phyloP scores from a whole-genome alignment of 1,139 yeast genomes.

The Diutina rugosa region DNA sequence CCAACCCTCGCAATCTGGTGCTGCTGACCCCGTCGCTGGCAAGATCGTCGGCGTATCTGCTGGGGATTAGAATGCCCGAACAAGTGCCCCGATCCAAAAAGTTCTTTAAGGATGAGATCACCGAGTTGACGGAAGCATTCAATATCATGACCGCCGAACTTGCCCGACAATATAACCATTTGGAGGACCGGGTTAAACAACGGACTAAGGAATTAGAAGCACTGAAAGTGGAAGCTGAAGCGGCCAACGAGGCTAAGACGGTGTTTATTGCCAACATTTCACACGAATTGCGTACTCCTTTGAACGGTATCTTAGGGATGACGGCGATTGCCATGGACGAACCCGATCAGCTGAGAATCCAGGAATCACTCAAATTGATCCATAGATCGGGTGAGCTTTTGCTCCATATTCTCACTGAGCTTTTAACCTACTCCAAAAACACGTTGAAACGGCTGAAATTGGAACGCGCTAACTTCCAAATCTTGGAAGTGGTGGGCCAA shows the following conservation, averaged over 20 bases:
- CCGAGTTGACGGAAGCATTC: slow-evolving; percentile 79
- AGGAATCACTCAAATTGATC: slow-evolving; percentile 53
- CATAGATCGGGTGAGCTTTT: slow-evolving; percentile 81
- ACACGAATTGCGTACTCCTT: slow-evolving; percentile 88
- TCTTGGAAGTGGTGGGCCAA: slow-evolving; percentile 70
- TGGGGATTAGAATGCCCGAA: background rate
- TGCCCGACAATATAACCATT: slow-evolving; percentile 65
- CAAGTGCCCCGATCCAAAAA: slow-evolving; percentile 40
- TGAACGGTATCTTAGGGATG: slow-evolving; percentile 94
- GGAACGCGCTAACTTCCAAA: slow-evolving; percentile 66
- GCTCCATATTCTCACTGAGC: slow-evolving; percentile 76
- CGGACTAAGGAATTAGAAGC: slow-evolving; percentile 84
- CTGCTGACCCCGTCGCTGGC: background rate
- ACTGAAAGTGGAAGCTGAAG: slow-evolving; percentile 81
- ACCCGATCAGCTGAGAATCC: slow-evolving; percentile 45
- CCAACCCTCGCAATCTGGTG: background rate
- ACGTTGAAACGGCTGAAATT: slow-evolving; percentile 78
- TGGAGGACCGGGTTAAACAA: slow-evolving; percentile 82
- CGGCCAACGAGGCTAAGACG: slow-evolving; percentile 90
- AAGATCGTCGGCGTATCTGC: background rate
- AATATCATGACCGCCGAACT: slow-evolving; percentile 85
- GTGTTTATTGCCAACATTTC: slow-evolving; percentile 93
- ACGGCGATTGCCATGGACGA: slow-evolving; percentile 90
- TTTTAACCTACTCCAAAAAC: slow-evolving; percentile 80
- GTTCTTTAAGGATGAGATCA: slow-evolving; percentile 70